Base-by-base conservation (phyloP, 148 eudicot genomes). In the Polygonum maritimum region DNA sequence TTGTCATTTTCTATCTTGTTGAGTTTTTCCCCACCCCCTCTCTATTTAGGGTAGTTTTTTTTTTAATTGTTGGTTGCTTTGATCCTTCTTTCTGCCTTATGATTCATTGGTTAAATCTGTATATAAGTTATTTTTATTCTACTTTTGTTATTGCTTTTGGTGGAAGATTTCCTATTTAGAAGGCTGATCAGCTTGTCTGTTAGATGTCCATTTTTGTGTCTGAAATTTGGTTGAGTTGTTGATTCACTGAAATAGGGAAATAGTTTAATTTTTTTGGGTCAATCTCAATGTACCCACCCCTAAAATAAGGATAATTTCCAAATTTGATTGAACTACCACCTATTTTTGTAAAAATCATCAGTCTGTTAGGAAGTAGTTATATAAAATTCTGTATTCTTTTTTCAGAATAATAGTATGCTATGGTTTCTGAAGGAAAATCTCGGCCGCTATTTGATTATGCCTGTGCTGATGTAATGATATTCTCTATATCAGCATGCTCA, bases 101-200 rank as follows among this genome's bases (percentile, higher is more conserved):
- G 39, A 63, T 63, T 33, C 40, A 63, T 63, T 63, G 69, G 69
- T 15, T 63, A 63, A 63, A 14, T 63, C 40, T 14, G 4, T 63
- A 5, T 31, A 33, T 4, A 57, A 21, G 8, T 22, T 21, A 2
- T 19, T 19, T 57, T 57, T 57, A 19, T 31, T 63, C 36, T 63
- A 33, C 13, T 26, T 31, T 31, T 63, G 40, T 11, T 63, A 12
- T 63, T 63, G 69, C 69, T 63, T 63, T 63, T 31, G 33, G 16
- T 33, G n/a, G 4, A 63, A 63, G 39, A 13, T 5, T 8, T 63
- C 35, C 39, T 63, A 63, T 63, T 63, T 63, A 31, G 3, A 18
- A 36, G 69, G 31, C 33, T 63, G 40, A 63, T 63, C 69, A 33
- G 69, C 69, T 63, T 63, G 8, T 63, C 69, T 63, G 69, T 63